Evolutionary conservation across 1,284 basidiomycete species (phyloP).

Genomic region (Trichosporon faecale): DNA sequence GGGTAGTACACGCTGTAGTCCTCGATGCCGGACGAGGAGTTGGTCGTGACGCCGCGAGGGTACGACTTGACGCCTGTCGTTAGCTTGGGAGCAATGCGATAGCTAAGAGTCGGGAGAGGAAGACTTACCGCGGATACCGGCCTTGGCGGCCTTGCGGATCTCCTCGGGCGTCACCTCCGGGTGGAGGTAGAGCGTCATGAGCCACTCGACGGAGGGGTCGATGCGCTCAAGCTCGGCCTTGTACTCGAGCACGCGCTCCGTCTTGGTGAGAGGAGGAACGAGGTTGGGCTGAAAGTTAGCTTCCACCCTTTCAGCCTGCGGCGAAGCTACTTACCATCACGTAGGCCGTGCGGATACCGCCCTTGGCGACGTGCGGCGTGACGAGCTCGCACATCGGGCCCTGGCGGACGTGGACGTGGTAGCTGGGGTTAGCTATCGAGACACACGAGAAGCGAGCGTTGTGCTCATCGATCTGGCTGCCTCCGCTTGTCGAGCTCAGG

Average conservation of each 20-base stretch:
- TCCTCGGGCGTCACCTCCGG: conserved; percentile 87
- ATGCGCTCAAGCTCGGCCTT: conserved; percentile 69
- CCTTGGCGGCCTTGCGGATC: conserved; percentile 77
- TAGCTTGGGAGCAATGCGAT: conserved; percentile 11
- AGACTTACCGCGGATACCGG: conserved; percentile 71
- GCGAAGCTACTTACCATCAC: conserved; percentile 70
- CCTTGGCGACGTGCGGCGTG: conserved; percentile 81
- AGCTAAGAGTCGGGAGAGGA: background rate
- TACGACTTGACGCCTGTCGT: conserved; percentile 87
- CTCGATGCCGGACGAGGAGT: conserved; percentile 94
- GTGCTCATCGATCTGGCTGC: too few relatives aligned
- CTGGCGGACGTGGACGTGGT: conserved; percentile 95
- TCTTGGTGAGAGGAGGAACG: conserved; percentile 83
- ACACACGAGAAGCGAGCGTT: conserved; percentile 10
- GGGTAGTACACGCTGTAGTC: conserved; percentile 93
- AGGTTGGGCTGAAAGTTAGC: conserved; percentile 73
- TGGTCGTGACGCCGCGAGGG: conserved; percentile 95
- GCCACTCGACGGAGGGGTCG: conserved; percentile 75
- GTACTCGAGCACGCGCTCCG: conserved; percentile 79
- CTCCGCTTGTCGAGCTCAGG: too few relatives aligned
- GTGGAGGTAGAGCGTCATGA: conserved; percentile 95
- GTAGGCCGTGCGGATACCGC: conserved; percentile 88
- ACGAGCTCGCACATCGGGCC: conserved; percentile 78
- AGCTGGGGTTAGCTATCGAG: conserved; percentile 53
- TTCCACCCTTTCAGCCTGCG: too few relatives aligned